Percentiles rank a stretch among this genome's conserved stretches.
phyloP scores from a whole-genome alignment of 768 basidiomycete species.

The Lyophyllum atratum region DNA sequence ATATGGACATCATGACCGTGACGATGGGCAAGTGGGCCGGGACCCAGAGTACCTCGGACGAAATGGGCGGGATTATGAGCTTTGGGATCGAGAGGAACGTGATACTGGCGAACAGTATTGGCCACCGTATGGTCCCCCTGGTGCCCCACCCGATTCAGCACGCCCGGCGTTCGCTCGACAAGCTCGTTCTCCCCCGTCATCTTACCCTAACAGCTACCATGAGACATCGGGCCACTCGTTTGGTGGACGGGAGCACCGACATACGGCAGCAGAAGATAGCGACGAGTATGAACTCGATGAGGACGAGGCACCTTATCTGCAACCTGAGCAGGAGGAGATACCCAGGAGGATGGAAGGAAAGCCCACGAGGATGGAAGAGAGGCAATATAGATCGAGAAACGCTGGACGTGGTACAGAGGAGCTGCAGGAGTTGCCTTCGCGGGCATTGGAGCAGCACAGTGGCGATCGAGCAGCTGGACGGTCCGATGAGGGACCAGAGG shows the following conservation, averaged over 20 bases:
- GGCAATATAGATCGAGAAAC: neutral
- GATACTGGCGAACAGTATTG: neutral
- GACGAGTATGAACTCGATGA: constrained; percentile 21
- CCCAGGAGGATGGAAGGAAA: constrained; percentile 23
- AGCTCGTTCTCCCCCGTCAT: constrained; percentile 16
- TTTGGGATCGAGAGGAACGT: constrained; percentile 6
- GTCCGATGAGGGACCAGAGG: too few relatives aligned
- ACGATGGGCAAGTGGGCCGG: neutral
- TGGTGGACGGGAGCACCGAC: constrained; percentile 17
- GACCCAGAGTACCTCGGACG: constrained; percentile 13
- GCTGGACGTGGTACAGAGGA: too few relatives aligned
- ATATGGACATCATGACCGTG: constrained; percentile 8
- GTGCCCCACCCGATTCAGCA: constrained; percentile 12
- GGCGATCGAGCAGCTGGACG: too few relatives aligned
- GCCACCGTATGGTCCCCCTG: constrained; percentile 4
- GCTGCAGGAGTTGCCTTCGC: too few relatives aligned
- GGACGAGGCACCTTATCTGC: constrained; percentile 1
- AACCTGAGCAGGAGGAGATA: constrained; percentile 11
- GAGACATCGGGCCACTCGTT: constrained; percentile 18
- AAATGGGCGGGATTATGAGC: constrained; percentile 9
- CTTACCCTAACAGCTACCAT: constrained; percentile 17
- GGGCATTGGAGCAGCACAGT: constrained; percentile 12
- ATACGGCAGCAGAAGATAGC: constrained; percentile 16
- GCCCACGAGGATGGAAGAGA: neutral
- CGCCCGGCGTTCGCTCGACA: constrained; percentile 10